These are phyloP conservation scores for Lolium multiflorum DNA, from an alignment of 176 grass and related monocot genomes.

Conservation along the genomic window DNA sequence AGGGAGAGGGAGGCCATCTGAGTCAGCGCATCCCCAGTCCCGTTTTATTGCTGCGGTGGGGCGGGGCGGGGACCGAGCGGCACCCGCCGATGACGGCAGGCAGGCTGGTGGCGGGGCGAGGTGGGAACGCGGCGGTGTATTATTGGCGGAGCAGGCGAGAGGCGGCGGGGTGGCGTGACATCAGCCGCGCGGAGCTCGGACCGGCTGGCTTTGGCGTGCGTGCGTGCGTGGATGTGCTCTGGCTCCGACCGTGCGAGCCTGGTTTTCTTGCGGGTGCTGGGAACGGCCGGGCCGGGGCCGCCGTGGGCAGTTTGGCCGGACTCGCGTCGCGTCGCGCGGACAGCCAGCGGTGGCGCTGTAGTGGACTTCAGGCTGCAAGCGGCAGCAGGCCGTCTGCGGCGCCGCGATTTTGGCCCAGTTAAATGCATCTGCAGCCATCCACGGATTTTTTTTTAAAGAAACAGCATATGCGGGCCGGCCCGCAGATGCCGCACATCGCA, in stretches of 20 bases:
- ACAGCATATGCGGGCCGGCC: too few relatives aligned
- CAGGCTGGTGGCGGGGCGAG: background rate
- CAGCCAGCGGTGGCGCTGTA: too few relatives aligned
- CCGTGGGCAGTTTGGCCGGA: background rate
- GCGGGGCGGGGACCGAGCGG: background rate
- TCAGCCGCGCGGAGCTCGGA: background rate
- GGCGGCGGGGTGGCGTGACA: background rate
- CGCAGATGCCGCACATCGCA: too few relatives aligned
- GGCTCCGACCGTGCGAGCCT: background rate
- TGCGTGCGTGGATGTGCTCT: too few relatives aligned
- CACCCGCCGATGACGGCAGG: background rate
- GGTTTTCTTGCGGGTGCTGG: background rate
- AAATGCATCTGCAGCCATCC: too few relatives aligned
- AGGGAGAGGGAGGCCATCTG: slow-evolving; percentile 30
- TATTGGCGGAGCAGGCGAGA: background rate
- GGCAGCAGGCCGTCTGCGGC: too few relatives aligned
- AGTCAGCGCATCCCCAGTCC: slow-evolving; percentile 4
- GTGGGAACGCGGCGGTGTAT: background rate
- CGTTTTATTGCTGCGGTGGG: slow-evolving; percentile 25
- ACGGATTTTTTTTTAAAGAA: too few relatives aligned
- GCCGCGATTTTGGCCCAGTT: too few relatives aligned
- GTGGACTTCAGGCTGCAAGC: too few relatives aligned
- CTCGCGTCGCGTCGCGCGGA: too few relatives aligned
- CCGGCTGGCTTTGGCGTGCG: too few relatives aligned
- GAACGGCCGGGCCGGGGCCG: background rate